phyloP scores from a whole-genome alignment of 73 alveolate species.

The Paramecium octaurelia region DNA sequence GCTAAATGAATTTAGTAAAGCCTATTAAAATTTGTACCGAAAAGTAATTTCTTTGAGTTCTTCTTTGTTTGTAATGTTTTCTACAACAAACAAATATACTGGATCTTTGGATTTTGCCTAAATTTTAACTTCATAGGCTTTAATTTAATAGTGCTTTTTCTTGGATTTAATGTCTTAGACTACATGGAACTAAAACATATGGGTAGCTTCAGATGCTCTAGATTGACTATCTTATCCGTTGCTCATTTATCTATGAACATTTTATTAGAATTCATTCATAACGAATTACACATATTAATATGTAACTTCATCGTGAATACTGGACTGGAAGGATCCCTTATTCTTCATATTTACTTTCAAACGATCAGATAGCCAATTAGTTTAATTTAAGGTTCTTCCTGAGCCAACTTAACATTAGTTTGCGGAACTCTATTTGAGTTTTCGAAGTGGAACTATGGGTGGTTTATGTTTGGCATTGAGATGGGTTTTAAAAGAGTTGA shows the following conservation, averaged over 20 bases:
- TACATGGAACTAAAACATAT: not conserved
- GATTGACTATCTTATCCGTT: not conserved
- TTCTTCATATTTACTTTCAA: not conserved
- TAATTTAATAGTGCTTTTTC: not conserved
- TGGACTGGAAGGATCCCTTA: not conserved
- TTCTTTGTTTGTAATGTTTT: not conserved
- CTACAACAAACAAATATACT: not conserved
- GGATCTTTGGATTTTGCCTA: not conserved
- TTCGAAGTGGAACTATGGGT: not conserved
- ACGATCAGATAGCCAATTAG: not conserved
- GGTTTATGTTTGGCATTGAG: not conserved
- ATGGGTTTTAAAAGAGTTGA: not conserved
- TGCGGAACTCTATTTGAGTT: not conserved
- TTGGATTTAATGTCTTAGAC: not conserved
- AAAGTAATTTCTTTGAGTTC: not conserved
- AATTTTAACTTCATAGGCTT: not conserved
- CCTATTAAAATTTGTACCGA: not conserved
- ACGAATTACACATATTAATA: not conserved
- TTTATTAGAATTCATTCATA: not conserved
- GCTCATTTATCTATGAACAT: not conserved
- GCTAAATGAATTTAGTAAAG: conserved; percentile 11
- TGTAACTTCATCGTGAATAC: not conserved
- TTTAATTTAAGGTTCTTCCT: not conserved
- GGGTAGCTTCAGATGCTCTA: not conserved
- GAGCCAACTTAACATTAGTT: not conserved